A percentile compares a stretch with the other conserved stretches of the same genome.
These are phyloP conservation scores for Phytophthora vignae DNA, from an alignment of 352 stramenopile genomes.

Conservation along the genomic window DNA sequence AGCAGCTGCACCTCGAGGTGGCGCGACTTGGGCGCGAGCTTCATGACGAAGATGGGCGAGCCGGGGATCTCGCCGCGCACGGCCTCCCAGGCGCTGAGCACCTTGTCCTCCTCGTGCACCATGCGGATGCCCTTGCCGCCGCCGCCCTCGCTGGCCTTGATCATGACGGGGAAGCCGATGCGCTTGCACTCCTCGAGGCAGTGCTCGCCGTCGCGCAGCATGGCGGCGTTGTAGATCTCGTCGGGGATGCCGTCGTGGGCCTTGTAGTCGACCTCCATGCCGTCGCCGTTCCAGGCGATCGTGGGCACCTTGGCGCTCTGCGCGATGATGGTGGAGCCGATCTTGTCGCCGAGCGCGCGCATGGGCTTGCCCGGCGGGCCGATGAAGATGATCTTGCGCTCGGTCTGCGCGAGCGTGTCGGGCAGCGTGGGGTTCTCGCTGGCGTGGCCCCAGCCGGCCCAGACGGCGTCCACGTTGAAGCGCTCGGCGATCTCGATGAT, in stretches of 20 bases:
- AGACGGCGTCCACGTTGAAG: slow-evolving; percentile 97
- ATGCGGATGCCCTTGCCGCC: slow-evolving; percentile 99
- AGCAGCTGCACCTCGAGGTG: slow-evolving; percentile 99
- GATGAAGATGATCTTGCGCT: slow-evolving; percentile 98
- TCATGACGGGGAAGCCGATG: slow-evolving; percentile 99
- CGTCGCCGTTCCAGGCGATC: slow-evolving; percentile 99
- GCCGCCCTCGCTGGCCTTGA: slow-evolving; percentile 99
- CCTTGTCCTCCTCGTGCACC: slow-evolving; percentile 90
- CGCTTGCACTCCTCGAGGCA: slow-evolving; percentile 93
- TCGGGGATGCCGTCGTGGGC: slow-evolving; percentile 89
- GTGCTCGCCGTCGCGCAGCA: slow-evolving; percentile 92
- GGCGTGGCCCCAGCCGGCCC: slow-evolving; percentile 99
- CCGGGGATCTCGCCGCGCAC: slow-evolving; percentile 98
- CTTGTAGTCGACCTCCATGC: slow-evolving; percentile 95
- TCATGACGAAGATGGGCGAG: slow-evolving; percentile 99
- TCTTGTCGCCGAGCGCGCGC: slow-evolving; percentile 99
- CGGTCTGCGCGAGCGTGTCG: slow-evolving; percentile 91
- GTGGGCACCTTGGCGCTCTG: slow-evolving; percentile 98
- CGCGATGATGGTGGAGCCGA: slow-evolving; percentile 99
- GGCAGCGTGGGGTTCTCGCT: slow-evolving; percentile 98
- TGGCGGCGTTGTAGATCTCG: slow-evolving; percentile 94
- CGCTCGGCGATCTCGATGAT: slow-evolving; percentile 98
- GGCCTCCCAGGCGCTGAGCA: slow-evolving; percentile 96
- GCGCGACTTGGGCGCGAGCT: slow-evolving; percentile 95
- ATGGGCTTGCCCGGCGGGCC: slow-evolving; percentile 98